A percentile compares a stretch with the other conserved stretches of the same genome.
Conservation (phyloP, 306 rosid genomes). For the Trifolium subterraneum region DNA sequence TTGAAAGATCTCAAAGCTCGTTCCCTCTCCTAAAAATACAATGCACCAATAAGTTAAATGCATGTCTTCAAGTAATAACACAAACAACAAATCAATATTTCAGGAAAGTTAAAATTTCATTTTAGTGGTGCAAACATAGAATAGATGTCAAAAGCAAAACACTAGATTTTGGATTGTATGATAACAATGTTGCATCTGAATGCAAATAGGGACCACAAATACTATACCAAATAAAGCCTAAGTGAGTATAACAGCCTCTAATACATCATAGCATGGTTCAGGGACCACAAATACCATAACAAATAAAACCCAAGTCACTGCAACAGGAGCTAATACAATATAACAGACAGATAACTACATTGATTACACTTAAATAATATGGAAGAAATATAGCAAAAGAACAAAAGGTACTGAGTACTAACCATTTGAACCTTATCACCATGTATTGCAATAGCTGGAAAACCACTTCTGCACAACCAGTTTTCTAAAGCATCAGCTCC, state of each 20-base stretch:
- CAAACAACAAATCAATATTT: not conserved
- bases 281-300: not conserved
- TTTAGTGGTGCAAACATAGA: not conserved
- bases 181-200: not conserved
- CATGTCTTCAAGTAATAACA: not conserved
- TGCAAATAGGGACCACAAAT: not conserved
- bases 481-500: constrained; percentile 89
- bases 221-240: not conserved
- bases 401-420: constrained; percentile 31
- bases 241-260: not conserved
- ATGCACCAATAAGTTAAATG: not conserved
- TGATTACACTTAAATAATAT: not conserved
- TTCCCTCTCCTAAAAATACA: constrained; percentile 70
- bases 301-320: not conserved
- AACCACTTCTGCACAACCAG: constrained; percentile 69
- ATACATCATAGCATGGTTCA: not conserved
- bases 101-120: not conserved
- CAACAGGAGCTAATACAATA: not conserved
- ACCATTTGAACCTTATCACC: constrained; percentile 96
- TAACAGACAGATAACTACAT: not conserved
- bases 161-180: not conserved
- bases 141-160: not conserved
- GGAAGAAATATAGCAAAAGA: not conserved
- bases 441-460: constrained; percentile 93
- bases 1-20: constrained; percentile 72